These are phyloP conservation scores for Grosmannia clavigera DNA, from an alignment of 2,329 filamentous ascomycete genomes.

Conservation along the genomic window DNA sequence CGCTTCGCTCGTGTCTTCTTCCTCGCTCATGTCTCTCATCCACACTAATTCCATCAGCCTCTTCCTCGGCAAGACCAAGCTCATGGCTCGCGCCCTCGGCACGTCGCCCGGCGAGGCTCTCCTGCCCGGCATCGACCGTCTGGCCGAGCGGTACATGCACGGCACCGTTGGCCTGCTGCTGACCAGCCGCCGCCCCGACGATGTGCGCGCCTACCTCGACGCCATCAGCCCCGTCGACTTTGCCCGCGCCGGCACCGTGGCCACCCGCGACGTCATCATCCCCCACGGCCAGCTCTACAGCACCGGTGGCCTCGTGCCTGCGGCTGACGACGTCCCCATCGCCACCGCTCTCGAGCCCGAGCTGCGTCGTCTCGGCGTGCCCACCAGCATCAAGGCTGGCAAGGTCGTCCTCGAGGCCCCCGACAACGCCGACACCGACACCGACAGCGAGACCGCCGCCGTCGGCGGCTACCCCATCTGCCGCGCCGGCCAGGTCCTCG, in stretches of 20 bases:
- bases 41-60: conserved; percentile 39
- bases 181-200: conserved; percentile 59
- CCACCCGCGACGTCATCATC: conserved; percentile 64
- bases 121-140: conserved; percentile 61
- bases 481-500: conserved; percentile 70
- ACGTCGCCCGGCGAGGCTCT: conserved; percentile 64
- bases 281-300: conserved; percentile 75
- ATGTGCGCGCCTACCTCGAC: conserved; percentile 59
- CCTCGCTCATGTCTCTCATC: too few species aligned
- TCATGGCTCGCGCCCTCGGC: conserved; percentile 93
- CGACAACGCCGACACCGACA: conserved; percentile 17
- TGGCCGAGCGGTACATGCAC: conserved; percentile 51
- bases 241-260: conserved; percentile 71
- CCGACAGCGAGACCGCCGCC: conserved; percentile 30
- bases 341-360: conserved; percentile 85
- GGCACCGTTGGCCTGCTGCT: conserved; percentile 80
- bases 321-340: conserved; percentile 73
- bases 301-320: conserved; percentile 65
- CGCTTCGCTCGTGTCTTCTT: neutral
- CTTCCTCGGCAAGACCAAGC: conserved; percentile 99
- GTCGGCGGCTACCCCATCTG: conserved; percentile 58
- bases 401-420: conserved; percentile 56
- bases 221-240: conserved; percentile 70
- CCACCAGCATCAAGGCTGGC: conserved; percentile 78
- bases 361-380: conserved; percentile 77